phyloP scores from a whole-genome alignment of 1,284 basidiomycete genomes.

The Apiotrichum gamsii region DNA sequence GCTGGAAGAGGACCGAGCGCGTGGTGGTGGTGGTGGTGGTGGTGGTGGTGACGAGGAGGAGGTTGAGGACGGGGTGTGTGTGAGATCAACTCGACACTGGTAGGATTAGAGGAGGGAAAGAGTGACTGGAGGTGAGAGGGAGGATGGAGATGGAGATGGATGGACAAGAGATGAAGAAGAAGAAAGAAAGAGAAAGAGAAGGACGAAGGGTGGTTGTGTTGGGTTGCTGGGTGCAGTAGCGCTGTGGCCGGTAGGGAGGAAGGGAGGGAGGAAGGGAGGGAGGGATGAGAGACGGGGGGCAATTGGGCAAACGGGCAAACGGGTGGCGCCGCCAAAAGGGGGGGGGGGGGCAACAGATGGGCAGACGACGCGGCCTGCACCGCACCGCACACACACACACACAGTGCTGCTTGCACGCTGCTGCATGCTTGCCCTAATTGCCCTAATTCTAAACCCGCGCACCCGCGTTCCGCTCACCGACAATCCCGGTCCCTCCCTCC shows the following conservation, averaged over 20 bases:
- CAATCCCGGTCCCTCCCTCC: too few species aligned
- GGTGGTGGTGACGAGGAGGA: not conserved
- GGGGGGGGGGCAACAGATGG: too few species aligned
- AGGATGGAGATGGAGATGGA: not conserved
- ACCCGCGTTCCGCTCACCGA: too few species aligned
- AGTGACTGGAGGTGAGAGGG: not conserved
- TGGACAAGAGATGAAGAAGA: not conserved
- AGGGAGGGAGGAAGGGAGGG: not conserved
- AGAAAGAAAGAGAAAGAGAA: not conserved
- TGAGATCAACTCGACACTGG: not conserved
- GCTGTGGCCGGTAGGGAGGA: not conserved
- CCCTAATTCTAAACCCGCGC: too few species aligned
- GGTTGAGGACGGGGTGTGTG: not conserved
- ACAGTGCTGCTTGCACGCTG: too few species aligned
- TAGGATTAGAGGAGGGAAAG: not conserved
- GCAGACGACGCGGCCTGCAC: too few species aligned
- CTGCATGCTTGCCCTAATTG: too few species aligned
- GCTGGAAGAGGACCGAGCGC: not conserved
- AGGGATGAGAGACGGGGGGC: too few species aligned
- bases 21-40: not conserved
- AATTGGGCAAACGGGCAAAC: too few species aligned
- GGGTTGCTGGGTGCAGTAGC: too few species aligned
- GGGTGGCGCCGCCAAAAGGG: too few species aligned
- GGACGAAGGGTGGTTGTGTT: not conserved
- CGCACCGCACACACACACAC: too few species aligned